Evolutionary conservation across 2,329 filamentous ascomycete species (phyloP).

Genomic region (Nigrospora oryzae): DNA sequence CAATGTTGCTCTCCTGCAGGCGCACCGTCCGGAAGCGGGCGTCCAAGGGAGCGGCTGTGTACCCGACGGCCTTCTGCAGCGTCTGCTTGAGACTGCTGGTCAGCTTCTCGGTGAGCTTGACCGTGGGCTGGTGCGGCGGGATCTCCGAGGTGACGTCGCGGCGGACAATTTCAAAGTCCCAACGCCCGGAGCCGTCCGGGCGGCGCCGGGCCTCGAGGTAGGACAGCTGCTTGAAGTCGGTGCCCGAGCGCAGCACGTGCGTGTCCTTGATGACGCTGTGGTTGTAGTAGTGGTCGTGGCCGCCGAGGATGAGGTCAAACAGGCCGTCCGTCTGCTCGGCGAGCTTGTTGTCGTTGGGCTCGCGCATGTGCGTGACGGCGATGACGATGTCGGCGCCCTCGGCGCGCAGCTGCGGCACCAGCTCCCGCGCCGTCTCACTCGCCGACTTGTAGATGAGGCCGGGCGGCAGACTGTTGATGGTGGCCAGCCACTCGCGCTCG

Average conservation of each 20-base stretch:
- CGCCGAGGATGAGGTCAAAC: conserved; percentile 79
- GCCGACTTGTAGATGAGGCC: conserved; percentile 77
- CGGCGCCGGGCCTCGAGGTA: conserved; percentile 69
- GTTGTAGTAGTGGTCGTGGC: conserved; percentile 83
- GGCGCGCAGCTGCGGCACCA: conserved; percentile 63
- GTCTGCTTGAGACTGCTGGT: conserved; percentile 68
- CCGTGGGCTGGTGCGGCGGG: conserved; percentile 50
- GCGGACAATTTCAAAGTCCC: conserved; percentile 72
- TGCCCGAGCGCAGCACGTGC: conserved; percentile 79
- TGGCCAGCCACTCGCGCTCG: conserved; percentile 82
- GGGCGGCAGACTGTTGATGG: conserved; percentile 78
- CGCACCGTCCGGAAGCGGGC: conserved; percentile 80
- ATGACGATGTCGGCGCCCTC: conserved; percentile 78
- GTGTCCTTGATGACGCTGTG: conserved; percentile 71
- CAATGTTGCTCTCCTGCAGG: conserved; percentile 70
- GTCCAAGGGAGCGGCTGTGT: conserved; percentile 74
- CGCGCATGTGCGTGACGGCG: conserved; percentile 75
- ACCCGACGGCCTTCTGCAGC: conserved; percentile 75
- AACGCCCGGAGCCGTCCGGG: conserved; percentile 36
- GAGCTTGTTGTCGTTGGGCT: conserved; percentile 84
- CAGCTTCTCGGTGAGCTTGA: conserved; percentile 56
- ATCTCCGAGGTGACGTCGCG: conserved; percentile 66
- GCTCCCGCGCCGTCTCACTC: conserved; percentile 63
- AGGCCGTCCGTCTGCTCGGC: conserved; percentile 64
- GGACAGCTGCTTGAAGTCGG: conserved; percentile 86